These are phyloP conservation scores for Solanum corneliomulleri DNA, from an alignment of 257 asterid genomes.

Conservation along the genomic window DNA sequence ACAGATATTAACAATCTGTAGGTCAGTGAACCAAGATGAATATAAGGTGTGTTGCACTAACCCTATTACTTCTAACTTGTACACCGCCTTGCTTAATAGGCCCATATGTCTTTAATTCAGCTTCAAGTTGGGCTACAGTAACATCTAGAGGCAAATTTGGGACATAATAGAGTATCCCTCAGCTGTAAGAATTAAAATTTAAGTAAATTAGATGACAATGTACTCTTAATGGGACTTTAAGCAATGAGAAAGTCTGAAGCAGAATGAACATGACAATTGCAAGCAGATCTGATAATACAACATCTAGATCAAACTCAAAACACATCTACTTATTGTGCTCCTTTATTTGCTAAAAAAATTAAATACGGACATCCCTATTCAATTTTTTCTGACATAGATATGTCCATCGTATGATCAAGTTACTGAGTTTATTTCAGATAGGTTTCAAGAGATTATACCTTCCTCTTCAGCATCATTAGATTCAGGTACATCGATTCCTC, in stretches of 20 bases:
- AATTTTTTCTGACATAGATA: background rate
- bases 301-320: background rate
- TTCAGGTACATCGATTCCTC: slow-evolving; percentile 15
- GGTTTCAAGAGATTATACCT: slow-evolving; percentile 24
- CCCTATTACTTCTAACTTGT: slow-evolving; percentile 83
- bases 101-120: slow-evolving; percentile 64
- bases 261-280: background rate
- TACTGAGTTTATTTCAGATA: background rate
- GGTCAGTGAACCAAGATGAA: background rate
- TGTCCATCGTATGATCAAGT: background rate
- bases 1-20: background rate
- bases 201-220: background rate
- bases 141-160: slow-evolving; percentile 66
- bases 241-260: background rate
- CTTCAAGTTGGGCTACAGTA: slow-evolving; percentile 62
- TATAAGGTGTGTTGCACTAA: slow-evolving; percentile 12
- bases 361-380: background rate
- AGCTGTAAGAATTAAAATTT: slow-evolving; percentile 19
- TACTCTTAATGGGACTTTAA: background rate
- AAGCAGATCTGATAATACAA: background rate
- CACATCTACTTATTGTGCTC: background rate
- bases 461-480: slow-evolving; percentile 35
- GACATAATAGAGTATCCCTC: slow-evolving; percentile 79
- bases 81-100: slow-evolving; percentile 64
- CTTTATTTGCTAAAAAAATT: background rate